These are phyloP conservation scores for Tolypocladium pustulatum DNA, from an alignment of 2,329 filamentous ascomycete genomes.

Conservation along the genomic window DNA sequence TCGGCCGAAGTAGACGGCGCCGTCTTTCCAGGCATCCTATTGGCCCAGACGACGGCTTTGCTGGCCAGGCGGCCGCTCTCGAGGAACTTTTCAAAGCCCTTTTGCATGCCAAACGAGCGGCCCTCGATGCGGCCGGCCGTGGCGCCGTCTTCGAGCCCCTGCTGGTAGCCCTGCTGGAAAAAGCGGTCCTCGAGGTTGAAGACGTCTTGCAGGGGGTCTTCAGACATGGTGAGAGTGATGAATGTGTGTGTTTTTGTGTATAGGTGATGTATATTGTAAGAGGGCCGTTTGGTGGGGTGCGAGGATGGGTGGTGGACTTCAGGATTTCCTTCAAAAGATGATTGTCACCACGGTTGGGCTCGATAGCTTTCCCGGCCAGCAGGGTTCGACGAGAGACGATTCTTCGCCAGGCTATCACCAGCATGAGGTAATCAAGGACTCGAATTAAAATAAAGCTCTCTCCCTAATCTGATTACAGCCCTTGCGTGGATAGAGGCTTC, in stretches of 20 bases:
- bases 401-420: too few species aligned
- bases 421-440: too few species aligned
- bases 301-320: not conserved
- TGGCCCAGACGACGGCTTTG: conserved; percentile 73
- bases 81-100: conserved; percentile 86
- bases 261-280: not conserved
- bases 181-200: conserved; percentile 57
- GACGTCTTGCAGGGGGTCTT: conserved; percentile 45
- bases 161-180: conserved; percentile 71
- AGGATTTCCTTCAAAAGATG: too few species aligned
- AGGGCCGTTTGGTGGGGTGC: not conserved
- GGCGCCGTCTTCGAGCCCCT: conserved; percentile 66
- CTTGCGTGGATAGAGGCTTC: too few species aligned
- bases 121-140: conserved; percentile 77
- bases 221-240: not conserved
- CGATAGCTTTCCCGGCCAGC: too few species aligned
- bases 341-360: too few species aligned
- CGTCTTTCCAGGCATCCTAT: conserved; percentile 40
- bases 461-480: too few species aligned
- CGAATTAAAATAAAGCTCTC: too few species aligned
- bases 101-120: conserved; percentile 79
- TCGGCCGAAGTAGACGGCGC: conserved; percentile 2
- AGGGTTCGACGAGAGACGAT: too few species aligned
- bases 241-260: not conserved
- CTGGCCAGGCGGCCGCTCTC: conserved; percentile 72